These are phyloP conservation scores for Solanum megistacrolobum DNA, from an alignment of 257 asterid species.

Conservation along the genomic window DNA sequence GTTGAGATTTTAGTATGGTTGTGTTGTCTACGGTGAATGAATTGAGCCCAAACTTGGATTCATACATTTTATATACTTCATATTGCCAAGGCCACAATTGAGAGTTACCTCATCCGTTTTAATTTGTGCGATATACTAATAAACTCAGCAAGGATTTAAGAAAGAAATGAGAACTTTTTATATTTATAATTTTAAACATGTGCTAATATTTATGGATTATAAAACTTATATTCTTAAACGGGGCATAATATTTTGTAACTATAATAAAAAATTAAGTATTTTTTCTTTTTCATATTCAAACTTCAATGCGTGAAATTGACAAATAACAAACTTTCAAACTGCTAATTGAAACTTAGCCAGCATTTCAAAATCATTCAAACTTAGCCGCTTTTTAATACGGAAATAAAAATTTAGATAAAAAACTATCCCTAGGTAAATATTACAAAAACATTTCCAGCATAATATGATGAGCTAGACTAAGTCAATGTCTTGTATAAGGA, in stretches of 20 bases:
- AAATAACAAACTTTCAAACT: neutral
- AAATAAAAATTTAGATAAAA: neutral
- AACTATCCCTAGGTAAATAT: neutral
- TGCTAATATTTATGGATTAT: neutral
- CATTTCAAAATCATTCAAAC: neutral
- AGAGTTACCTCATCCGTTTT: neutral
- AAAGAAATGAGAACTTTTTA: neutral
- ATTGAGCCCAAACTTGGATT: neutral
- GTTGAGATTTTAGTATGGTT: neutral
- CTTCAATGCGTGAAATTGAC: neutral
- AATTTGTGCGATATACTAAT: neutral
- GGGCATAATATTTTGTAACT: neutral
- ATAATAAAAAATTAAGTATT: neutral
- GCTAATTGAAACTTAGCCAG: neutral
- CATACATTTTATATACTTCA: neutral
- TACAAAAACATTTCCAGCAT: neutral
- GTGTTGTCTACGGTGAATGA: neutral
- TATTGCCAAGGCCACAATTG: neutral
- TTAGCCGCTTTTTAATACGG: neutral
- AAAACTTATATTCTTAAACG: neutral
- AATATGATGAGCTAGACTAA: neutral
- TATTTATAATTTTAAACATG: neutral
- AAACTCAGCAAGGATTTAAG: neutral
- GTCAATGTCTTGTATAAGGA: neutral
- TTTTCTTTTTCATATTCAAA: neutral